Conservation (phyloP, 495 filamentous ascomycete species). For the Lineolata rhizophorae region DNA sequence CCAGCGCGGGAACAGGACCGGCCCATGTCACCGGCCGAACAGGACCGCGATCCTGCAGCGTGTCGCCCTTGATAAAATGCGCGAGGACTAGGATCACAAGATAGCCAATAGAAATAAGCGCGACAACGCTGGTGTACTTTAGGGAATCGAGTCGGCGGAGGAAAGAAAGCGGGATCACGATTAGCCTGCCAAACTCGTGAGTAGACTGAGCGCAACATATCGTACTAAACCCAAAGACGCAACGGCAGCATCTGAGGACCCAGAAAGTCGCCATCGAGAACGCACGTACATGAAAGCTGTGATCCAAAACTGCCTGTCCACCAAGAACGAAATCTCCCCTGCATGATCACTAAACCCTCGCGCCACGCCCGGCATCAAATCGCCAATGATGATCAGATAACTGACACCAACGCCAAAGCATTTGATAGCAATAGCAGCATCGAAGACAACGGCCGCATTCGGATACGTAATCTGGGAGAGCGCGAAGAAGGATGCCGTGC, state of each 20-base stretch:
- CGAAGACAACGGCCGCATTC: conserved; percentile 87
- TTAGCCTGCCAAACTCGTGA: conserved; percentile 33
- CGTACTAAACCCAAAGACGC: neutral
- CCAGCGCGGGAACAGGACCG: conserved; percentile 54
- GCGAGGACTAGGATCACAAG: conserved; percentile 78
- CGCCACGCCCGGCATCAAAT: conserved; percentile 90
- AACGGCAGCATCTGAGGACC: neutral
- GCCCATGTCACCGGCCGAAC: conserved; percentile 57
- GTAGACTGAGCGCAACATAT: neutral
- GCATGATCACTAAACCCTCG: conserved; percentile 44
- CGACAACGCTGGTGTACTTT: conserved; percentile 90
- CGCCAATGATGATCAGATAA: conserved; percentile 96
- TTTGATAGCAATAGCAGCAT: conserved; percentile 90
- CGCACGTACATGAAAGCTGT: conserved; percentile 73
- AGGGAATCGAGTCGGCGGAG: conserved; percentile 76
- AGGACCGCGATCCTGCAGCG: conserved; percentile 42
- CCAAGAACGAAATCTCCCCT: conserved; percentile 42
- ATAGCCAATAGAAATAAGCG: conserved; percentile 81
- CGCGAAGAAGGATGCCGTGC: conserved; percentile 67
- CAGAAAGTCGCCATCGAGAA: neutral
- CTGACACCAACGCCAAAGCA: conserved; percentile 93
- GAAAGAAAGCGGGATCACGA: conserved; percentile 87
- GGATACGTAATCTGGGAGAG: conserved; percentile 91
- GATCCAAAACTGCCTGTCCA: conserved; percentile 90
- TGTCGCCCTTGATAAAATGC: conserved; percentile 66